Conservation (phyloP, 108 stramenopile species). For the Cyclotella distinguenda region DNA sequence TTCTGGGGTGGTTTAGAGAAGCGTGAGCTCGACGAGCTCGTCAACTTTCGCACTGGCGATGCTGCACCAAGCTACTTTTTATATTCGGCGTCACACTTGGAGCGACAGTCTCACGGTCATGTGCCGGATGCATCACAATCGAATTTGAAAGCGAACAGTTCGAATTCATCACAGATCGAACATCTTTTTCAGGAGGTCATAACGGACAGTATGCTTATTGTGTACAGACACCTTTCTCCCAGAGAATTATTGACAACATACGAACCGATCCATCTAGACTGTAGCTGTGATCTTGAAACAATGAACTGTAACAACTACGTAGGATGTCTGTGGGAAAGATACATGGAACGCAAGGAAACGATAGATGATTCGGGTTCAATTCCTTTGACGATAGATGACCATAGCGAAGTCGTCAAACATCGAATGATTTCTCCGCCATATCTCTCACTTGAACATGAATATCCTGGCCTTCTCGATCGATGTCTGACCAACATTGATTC, state of each 20-base stretch:
- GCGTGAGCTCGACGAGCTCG: constrained; percentile 28
- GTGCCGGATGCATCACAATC: neutral
- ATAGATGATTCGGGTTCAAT: too few species aligned
- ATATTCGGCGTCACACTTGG: constrained; percentile 25
- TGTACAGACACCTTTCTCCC: constrained; percentile 7
- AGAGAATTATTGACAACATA: constrained; percentile 2
- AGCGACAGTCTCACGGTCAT: neutral
- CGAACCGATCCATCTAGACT: neutral
- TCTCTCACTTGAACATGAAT: constrained; percentile 45
- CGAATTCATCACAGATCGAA: neutral
- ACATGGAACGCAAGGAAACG: constrained; percentile 16
- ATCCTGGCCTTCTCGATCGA: constrained; percentile 46
- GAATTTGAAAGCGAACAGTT: neutral
- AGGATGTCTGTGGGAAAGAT: constrained; percentile 73
- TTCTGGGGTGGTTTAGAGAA: constrained; percentile 36
- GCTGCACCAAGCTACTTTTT: constrained; percentile 45
- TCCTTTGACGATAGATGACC: too few species aligned
- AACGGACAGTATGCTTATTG: constrained; percentile 7
- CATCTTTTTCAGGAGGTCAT: neutral
- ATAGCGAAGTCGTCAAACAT: constrained; percentile 27
- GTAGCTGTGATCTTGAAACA: neutral
- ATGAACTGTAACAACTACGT: neutral
- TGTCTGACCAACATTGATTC: constrained; percentile 41
- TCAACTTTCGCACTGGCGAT: constrained; percentile 45
- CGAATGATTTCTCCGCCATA: constrained; percentile 73